Evolutionary conservation across 2,329 filamentous ascomycete species (phyloP), one percentile per base, ranked within the genome.

Genomic region (Aspergillaceae sp.): DNA sequence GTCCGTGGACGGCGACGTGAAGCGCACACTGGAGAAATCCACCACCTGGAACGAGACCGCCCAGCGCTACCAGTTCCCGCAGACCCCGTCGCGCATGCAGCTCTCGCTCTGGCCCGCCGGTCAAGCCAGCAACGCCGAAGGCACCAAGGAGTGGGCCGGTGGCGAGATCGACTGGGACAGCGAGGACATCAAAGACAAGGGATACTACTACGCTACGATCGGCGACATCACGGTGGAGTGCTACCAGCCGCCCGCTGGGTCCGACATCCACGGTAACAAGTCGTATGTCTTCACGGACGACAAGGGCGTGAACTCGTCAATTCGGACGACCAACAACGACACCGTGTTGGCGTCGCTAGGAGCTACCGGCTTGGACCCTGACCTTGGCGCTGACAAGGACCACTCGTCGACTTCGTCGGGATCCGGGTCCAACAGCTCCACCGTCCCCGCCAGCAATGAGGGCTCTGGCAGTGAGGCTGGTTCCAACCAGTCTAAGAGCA

Each of bases 101-200:
- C 77, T 98, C 43, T 97, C 92, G 10, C 82, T 98, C 61, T 98
- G 92, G 92, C 92, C 92, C 36, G 92, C 87, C 60, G 92, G 92
- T 63, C 79, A 86, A 41, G 70, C 80, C 7, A 77, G 76, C 61
- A 96, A 96, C 66, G 84, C 79, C 36, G 63, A 86, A 64, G 92
- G 92, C 46, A 97, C 92, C 32, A 79, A 95, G 54, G 76, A 83
- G 45, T 98, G 92, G 92, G 87, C 91, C 11, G 92, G 92, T 61
- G 92, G 92, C 57, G 71, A 78, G 44, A 91, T 98, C 53, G 78
- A 94, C 74, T 98, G 92, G 91, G 73, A 86, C 63, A 80, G 79
- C 53, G 72, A 75, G 19, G 86, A 94, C 67, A 91, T 97, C 75
- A 74, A 87, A 70, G 77, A 78, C 44, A 76, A 87, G 61, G 87